These are phyloP conservation scores for Lactarius evosmus DNA, from an alignment of 768 basidiomycete species.

Conservation along the genomic window DNA sequence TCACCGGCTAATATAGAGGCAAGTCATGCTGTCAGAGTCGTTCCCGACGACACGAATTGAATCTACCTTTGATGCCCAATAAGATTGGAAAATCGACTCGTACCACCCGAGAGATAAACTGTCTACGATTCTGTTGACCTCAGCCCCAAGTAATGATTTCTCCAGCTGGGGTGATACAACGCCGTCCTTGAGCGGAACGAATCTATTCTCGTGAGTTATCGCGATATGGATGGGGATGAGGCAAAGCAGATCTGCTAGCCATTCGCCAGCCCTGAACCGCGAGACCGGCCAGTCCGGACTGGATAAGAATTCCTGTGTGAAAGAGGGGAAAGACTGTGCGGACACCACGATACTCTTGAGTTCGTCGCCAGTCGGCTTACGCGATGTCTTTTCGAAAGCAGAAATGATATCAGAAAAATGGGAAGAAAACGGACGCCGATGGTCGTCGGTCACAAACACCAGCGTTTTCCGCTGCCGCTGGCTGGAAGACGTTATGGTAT, in stretches of 20 bases:
- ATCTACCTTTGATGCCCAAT: constrained; percentile 53
- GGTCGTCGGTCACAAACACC: constrained; percentile 44
- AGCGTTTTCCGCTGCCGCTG: constrained; percentile 38
- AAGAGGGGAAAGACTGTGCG: constrained; percentile 34
- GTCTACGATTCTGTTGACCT: constrained; percentile 57
- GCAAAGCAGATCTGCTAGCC: constrained; percentile 59
- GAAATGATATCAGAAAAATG: constrained; percentile 48
- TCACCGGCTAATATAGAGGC: constrained; percentile 47
- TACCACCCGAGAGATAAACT: constrained; percentile 61
- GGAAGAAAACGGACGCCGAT: constrained; percentile 37
- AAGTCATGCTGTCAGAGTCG: neutral
- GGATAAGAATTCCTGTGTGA: constrained; percentile 25
- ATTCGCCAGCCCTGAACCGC: constrained; percentile 50
- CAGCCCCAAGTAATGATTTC: constrained; percentile 54
- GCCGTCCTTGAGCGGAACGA: constrained; percentile 59
- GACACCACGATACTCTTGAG: constrained; percentile 41
- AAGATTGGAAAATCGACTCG: constrained; percentile 60
- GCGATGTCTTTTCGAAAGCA: constrained; percentile 47
- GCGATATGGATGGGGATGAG: constrained; percentile 66
- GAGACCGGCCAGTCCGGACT: constrained; percentile 34
- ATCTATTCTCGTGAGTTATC: constrained; percentile 55
- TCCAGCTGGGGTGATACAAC: constrained; percentile 51
- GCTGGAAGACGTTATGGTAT: constrained; percentile 23
- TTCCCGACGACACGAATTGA: neutral
- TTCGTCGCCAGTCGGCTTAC: constrained; percentile 50